These are phyloP conservation scores for Madurella mycetomatis DNA, from an alignment of 2,329 filamentous ascomycete genomes.

Conservation along the genomic window DNA sequence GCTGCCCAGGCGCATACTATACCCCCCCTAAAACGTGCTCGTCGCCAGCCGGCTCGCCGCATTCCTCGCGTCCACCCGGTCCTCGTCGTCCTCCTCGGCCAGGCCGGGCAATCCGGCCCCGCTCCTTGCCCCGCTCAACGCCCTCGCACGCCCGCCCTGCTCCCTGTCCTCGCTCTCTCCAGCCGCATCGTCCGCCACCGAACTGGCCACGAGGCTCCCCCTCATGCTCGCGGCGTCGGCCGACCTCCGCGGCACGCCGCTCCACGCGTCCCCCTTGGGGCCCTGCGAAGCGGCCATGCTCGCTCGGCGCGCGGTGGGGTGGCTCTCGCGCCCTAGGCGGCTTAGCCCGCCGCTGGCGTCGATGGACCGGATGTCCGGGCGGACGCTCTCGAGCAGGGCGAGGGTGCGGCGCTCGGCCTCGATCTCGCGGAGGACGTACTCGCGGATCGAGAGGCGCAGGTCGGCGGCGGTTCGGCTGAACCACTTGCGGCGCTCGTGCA, in stretches of 20 bases:
- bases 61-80: slow-evolving; percentile 91
- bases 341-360: slow-evolving; percentile 87
- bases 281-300: slow-evolving; percentile 86
- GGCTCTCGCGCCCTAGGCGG: slow-evolving; percentile 80
- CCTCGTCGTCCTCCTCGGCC: slow-evolving; percentile 81
- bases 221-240: slow-evolving; percentile 72
- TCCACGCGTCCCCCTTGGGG: slow-evolving; percentile 98
- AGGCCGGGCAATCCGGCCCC: slow-evolving; percentile 48
- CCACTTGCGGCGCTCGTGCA: slow-evolving; percentile 87
- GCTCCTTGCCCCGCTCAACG: slow-evolving; percentile 30
- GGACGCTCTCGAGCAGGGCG: slow-evolving; percentile 86
- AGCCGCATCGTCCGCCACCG: slow-evolving; percentile 58
- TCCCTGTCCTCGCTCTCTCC: slow-evolving; percentile 42
- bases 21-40: slow-evolving; percentile 69
- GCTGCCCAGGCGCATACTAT: too few relatives aligned
- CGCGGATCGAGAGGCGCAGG: slow-evolving; percentile 74
- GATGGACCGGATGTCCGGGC: slow-evolving; percentile 88
- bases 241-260: slow-evolving; percentile 78
- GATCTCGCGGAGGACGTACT: slow-evolving; percentile 92
- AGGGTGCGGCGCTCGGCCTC: slow-evolving; percentile 90
- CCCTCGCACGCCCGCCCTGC: slow-evolving; percentile 37
- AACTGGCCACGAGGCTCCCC: slow-evolving; percentile 44
- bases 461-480: slow-evolving; percentile 83
- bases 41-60: slow-evolving; percentile 89
- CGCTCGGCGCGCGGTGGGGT: slow-evolving; percentile 65